Percentiles rank a stretch among this genome's conserved stretches.
These are phyloP conservation scores for Macroventuria anomochaeta DNA, from an alignment of 2,329 filamentous ascomycete genomes.

Conservation along the genomic window DNA sequence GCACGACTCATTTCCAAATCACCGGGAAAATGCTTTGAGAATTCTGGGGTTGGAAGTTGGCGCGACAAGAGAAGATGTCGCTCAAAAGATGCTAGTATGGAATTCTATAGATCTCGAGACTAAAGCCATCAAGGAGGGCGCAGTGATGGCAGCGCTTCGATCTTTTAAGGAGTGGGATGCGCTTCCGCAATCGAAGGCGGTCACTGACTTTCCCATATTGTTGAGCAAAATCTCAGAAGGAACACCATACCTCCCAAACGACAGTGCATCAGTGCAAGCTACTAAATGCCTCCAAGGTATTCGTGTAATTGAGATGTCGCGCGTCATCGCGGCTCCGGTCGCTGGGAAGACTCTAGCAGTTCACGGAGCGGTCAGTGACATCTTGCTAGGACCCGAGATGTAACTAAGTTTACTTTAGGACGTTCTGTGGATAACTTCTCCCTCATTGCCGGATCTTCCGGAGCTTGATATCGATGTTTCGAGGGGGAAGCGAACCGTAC, in stretches of 20 bases:
- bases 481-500: conserved; percentile 57
- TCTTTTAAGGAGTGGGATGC: conserved; percentile 60
- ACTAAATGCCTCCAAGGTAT: conserved; percentile 51
- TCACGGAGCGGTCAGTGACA: conserved; percentile 46
- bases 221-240: conserved; percentile 46
- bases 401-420: conserved; percentile 27
- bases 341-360: conserved; percentile 53
- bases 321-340: conserved; percentile 55
- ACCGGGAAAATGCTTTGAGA: conserved; percentile 53
- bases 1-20: conserved; percentile 62
- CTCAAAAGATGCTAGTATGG: conserved; percentile 50
- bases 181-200: conserved; percentile 54
- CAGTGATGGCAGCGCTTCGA: conserved; percentile 59
- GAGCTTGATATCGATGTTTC: conserved; percentile 52
- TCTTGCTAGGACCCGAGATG: accelerated
- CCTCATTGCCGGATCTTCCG: conserved; percentile 51
- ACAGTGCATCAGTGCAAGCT: not conserved
- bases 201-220: conserved; percentile 56
- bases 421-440: conserved; percentile 56
- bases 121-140: conserved; percentile 49
- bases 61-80: conserved; percentile 51
- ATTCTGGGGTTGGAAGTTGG: conserved; percentile 51
- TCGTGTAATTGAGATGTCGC: conserved; percentile 50
- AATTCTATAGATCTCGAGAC: conserved; percentile 58
- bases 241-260: conserved; percentile 9